phyloP scores from a whole-genome alignment of 768 basidiomycete species.

The Sistotremastrum suecicum region DNA sequence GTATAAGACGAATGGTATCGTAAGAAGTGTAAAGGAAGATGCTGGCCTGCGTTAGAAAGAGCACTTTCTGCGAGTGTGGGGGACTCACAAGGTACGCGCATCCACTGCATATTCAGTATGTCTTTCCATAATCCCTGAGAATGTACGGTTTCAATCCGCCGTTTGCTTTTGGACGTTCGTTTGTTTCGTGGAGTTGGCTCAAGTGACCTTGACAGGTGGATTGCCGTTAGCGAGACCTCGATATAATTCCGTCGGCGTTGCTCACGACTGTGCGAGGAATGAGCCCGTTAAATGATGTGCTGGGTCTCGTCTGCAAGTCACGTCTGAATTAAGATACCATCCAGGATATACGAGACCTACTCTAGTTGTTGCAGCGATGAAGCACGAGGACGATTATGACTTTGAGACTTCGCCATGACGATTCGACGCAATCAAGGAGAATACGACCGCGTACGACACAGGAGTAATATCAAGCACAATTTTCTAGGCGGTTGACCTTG shows the following conservation, averaged over 20 bases:
- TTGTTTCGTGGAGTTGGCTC: background rate
- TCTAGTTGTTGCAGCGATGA: slow-evolving; percentile 8
- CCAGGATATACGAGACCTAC: slow-evolving; percentile 10
- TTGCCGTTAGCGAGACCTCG: too few relatives aligned
- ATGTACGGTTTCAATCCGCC: slow-evolving; percentile 5
- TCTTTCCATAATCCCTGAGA: slow-evolving; percentile 34
- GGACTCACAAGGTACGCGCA: slow-evolving; percentile 51
- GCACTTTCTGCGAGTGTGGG: background rate
- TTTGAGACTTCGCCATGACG: too few relatives aligned
- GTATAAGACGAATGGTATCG: slow-evolving; percentile 46
- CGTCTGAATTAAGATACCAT: slow-evolving; percentile 1
- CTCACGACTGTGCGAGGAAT: slow-evolving; percentile 51
- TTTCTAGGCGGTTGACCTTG: too few relatives aligned
- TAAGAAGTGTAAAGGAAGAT: slow-evolving; percentile 52
- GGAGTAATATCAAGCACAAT: too few relatives aligned
- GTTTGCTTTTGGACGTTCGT: background rate
- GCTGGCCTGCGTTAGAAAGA: slow-evolving; percentile 20
- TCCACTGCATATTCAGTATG: slow-evolving; percentile 49
- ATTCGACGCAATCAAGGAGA: too few relatives aligned
- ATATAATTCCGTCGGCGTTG: background rate
- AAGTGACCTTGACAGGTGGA: too few relatives aligned
- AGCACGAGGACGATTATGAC: too few relatives aligned
- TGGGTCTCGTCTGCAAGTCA: slow-evolving; percentile 30
- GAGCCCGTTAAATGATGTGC: slow-evolving; percentile 48
- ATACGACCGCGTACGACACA: too few relatives aligned